Conservation (phyloP, 2,329 filamentous ascomycete genomes). For the Neophaeococcomyces aloes region DNA sequence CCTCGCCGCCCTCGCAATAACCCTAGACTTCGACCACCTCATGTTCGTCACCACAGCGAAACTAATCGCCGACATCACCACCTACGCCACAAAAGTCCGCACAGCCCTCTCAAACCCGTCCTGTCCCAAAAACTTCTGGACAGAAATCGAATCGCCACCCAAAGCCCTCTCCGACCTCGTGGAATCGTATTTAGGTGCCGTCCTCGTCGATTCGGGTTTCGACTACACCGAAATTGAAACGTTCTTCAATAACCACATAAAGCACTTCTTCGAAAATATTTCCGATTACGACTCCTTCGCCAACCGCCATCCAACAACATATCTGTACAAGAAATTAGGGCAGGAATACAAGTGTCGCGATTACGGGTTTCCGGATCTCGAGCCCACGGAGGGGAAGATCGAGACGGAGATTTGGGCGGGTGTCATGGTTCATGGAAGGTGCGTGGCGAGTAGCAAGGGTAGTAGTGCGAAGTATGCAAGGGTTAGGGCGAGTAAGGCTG, state of each 20-base stretch:
- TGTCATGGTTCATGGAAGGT: conserved; percentile 33
- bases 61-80: conserved; percentile 29
- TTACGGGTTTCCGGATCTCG: conserved; percentile 35
- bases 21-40: conserved; percentile 65
- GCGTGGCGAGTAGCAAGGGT: conserved; percentile 52
- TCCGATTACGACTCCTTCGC: conserved; percentile 76
- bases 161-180: conserved; percentile 70
- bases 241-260: conserved; percentile 69
- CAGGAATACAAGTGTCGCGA: conserved; percentile 55
- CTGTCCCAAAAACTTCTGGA: conserved; percentile 34
- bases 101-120: conserved; percentile 28
- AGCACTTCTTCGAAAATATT: conserved; percentile 77
- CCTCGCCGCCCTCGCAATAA: conserved; percentile 68
- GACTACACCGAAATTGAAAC: conserved; percentile 59
- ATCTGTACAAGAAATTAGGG: conserved; percentile 54
- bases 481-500: conserved; percentile 38
- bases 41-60: conserved; percentile 38
- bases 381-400: background rate
- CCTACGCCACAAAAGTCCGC: conserved; percentile 29
- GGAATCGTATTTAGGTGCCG: conserved; percentile 77
- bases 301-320: conserved; percentile 73
- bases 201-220: conserved; percentile 83
- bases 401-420: conserved; percentile 41
- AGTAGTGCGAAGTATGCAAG: conserved; percentile 65
- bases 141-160: conserved; percentile 28